A percentile compares a stretch with the other conserved stretches of the same genome.
phyloP scores from a whole-genome alignment of 495 filamentous ascomycete genomes.

The Annulohypoxylon stygium region DNA sequence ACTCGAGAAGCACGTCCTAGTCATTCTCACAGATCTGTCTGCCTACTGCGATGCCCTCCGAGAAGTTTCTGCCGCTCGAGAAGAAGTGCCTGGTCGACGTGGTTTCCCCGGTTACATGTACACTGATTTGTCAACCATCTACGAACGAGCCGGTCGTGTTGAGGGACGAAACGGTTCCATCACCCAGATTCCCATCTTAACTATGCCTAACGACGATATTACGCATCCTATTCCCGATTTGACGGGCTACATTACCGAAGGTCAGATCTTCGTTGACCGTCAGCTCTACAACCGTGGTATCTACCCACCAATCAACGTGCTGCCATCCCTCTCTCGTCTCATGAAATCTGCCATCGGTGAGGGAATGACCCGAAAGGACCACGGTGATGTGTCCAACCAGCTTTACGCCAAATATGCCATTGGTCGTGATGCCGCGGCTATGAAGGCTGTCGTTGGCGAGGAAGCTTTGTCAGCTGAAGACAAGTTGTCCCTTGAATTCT shows the following conservation, averaged over 20 bases:
- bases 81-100: conserved; percentile 99
- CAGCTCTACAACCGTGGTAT: conserved; percentile 95
- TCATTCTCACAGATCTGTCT: conserved; percentile 97
- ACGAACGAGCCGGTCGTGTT: conserved; percentile 99
- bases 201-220: conserved; percentile 99
- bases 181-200: conserved; percentile 98
- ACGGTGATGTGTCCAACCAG: conserved; percentile 98
- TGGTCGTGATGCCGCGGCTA: conserved; percentile 95
- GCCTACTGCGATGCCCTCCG: conserved; percentile 99
- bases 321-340: conserved; percentile 97
- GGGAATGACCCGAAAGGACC: conserved; percentile 93
- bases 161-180: conserved; percentile 97
- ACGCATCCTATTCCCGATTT: conserved; percentile 99
- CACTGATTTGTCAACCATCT: conserved; percentile 99
- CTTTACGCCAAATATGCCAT: conserved; percentile 99
- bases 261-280: conserved; percentile 98
- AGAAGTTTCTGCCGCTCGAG: conserved; percentile 96
- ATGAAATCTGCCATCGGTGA: conserved; percentile 99
- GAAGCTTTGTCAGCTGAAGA: conserved; percentile 96
- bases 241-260: conserved; percentile 98
- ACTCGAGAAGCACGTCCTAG: conserved; percentile 98
- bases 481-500: conserved; percentile 96
- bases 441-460: conserved; percentile 99
- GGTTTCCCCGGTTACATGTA: conserved; percentile 99
- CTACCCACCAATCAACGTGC: conserved; percentile 98